Percentiles rank a stretch among this genome's conserved stretches.
Evolutionary conservation across 768 basidiomycete genomes (phyloP).

Genomic region (Collybiopsis luxurians): DNA sequence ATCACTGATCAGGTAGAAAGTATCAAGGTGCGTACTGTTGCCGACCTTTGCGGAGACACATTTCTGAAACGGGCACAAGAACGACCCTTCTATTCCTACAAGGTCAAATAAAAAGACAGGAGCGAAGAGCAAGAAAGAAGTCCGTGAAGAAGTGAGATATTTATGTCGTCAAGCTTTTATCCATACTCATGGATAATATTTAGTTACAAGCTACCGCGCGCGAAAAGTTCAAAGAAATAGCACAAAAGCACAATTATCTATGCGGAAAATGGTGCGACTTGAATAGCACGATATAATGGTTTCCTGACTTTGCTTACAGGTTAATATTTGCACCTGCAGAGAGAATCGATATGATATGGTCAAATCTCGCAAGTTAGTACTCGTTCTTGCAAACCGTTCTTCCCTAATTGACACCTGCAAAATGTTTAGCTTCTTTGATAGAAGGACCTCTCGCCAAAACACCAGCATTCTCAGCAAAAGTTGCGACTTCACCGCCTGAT

Average conservation of each 20-base stretch:
- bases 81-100: constrained; percentile 61
- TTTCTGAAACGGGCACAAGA: constrained; percentile 33
- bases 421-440: constrained; percentile 54
- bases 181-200: background rate
- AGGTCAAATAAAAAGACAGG: constrained; percentile 74
- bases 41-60: background rate
- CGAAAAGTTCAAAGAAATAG: constrained; percentile 56
- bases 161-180: background rate
- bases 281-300: constrained; percentile 3
- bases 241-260: constrained; percentile 50
- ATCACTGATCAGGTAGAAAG: constrained; percentile 54
- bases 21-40: constrained; percentile 47
- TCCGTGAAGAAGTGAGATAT: constrained; percentile 58
- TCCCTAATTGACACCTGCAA: background rate
- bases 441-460: constrained; percentile 63
- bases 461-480: constrained; percentile 55
- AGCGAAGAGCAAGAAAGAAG: constrained; percentile 70
- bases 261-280: constrained; percentile 65
- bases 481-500: constrained; percentile 55
- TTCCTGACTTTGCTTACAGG: constrained; percentile 35
- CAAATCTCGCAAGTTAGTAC: constrained; percentile 53
- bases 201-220: constrained; percentile 62
- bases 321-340: constrained; percentile 61
- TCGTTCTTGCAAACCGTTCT: background rate
- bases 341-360: constrained; percentile 64